phyloP scores from a whole-genome alignment of 805 yeast genomes.

The Jamesozyma rosinii region DNA sequence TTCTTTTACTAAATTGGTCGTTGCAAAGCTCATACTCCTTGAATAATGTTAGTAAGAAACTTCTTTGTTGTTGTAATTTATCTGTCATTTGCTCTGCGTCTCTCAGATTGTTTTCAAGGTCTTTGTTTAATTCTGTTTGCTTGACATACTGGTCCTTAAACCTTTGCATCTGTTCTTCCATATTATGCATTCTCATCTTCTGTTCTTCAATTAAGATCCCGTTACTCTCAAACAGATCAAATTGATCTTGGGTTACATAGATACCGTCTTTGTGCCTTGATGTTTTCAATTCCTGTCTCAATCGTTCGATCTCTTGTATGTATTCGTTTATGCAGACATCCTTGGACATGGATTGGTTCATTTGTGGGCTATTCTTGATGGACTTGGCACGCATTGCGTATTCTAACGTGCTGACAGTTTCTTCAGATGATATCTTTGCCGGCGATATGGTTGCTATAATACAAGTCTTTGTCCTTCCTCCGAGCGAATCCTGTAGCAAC shows the following conservation, averaged over 20 bases:
- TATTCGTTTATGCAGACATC: slow-evolving; percentile 45
- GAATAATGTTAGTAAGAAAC: slow-evolving; percentile 8
- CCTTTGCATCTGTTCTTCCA: slow-evolving; percentile 39
- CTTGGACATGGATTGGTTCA: slow-evolving; percentile 51
- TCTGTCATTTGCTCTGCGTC: slow-evolving; percentile 8
- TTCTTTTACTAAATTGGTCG: slow-evolving; percentile 9
- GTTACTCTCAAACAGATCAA: slow-evolving; percentile 37
- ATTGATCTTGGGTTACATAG: slow-evolving; percentile 43
- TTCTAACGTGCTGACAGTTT: slow-evolving; percentile 70
- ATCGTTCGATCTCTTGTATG: slow-evolving; percentile 44
- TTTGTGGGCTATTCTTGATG: slow-evolving; percentile 59
- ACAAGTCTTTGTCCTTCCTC: slow-evolving; percentile 76
- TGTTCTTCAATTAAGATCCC: slow-evolving; percentile 43
- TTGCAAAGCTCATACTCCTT: slow-evolving; percentile 14
- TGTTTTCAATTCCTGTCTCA: slow-evolving; percentile 53
- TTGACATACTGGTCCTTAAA: slow-evolving; percentile 36
- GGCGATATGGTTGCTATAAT: slow-evolving; percentile 79
- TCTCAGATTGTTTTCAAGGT: slow-evolving; percentile 15
- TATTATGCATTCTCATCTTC: slow-evolving; percentile 37
- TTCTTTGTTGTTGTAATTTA: slow-evolving; percentile 7
- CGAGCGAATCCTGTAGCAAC: slow-evolving; percentile 70
- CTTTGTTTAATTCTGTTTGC: slow-evolving; percentile 24
- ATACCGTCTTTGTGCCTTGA: slow-evolving; percentile 60
- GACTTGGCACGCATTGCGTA: slow-evolving; percentile 78
- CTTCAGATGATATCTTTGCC: slow-evolving; percentile 60